Conservation (phyloP, 2,329 filamentous ascomycete genomes). For the Phialocephala subalpina region DNA sequence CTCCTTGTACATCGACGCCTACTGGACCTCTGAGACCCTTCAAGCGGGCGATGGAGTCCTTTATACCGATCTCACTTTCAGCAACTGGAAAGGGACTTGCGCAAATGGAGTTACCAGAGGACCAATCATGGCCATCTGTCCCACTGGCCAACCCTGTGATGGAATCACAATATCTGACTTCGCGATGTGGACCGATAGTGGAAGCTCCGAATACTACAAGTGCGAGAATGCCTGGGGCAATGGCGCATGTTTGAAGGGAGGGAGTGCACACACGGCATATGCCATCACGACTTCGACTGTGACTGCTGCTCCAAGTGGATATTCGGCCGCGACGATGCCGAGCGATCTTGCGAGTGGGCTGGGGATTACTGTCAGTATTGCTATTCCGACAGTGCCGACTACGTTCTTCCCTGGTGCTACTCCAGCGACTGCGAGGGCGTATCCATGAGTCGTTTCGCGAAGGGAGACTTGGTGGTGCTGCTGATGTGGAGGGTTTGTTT, state of each 20-base stretch:
- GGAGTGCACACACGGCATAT: constrained; percentile 9
- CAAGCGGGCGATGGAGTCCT: constrained; percentile 58
- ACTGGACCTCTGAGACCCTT: constrained; percentile 55
- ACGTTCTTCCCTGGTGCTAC: constrained; percentile 37
- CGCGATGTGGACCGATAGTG: constrained; percentile 59
- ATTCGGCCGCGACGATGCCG: constrained; percentile 26
- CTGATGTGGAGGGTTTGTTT: background rate
- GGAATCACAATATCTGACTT: constrained; percentile 59
- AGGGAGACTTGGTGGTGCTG: background rate
- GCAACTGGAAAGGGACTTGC: constrained; percentile 63
- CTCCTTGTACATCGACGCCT: constrained; percentile 61
- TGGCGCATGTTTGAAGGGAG: constrained; percentile 49
- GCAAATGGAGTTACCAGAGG: constrained; percentile 57
- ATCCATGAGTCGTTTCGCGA: background rate
- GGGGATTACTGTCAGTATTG: constrained; percentile 29
- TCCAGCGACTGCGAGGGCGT: constrained; percentile 24
- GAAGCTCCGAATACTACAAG: constrained; percentile 50
- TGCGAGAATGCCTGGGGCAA: constrained; percentile 58
- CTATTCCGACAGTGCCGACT: constrained; percentile 37
- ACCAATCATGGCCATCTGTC: constrained; percentile 61
- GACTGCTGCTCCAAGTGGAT: constrained; percentile 24
- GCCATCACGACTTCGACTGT: constrained; percentile 25
- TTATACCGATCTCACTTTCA: constrained; percentile 60
- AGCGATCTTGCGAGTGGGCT: constrained; percentile 29
- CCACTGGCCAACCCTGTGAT: constrained; percentile 58